A percentile compares a stretch with the other conserved stretches of the same genome.
These are phyloP conservation scores for Blastobotrys attinorum DNA, from an alignment of 805 yeast species.

Conservation along the genomic window DNA sequence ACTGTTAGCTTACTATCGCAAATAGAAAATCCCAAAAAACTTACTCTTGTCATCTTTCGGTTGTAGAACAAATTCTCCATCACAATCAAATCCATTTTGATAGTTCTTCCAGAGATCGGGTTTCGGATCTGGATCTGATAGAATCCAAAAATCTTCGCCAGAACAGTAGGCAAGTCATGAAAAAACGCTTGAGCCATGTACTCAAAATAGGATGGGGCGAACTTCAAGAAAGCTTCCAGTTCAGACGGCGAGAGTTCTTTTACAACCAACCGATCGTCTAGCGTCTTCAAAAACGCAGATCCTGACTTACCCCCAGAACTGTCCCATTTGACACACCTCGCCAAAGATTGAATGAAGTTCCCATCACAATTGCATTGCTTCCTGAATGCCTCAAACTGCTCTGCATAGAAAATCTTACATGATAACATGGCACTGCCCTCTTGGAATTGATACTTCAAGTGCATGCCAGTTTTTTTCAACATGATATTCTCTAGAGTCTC, in stretches of 20 bases:
- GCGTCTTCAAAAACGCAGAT: slow-evolving; percentile 83
- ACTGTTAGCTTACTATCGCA: no score
- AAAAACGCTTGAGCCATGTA: slow-evolving; percentile 92
- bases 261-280: slow-evolving; percentile 82
- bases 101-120: slow-evolving; percentile 62
- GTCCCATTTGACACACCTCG: slow-evolving; percentile 93
- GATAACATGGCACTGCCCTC: slow-evolving; percentile 78
- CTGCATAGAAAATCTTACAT: slow-evolving; percentile 91
- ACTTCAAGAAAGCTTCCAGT: slow-evolving; percentile 84
- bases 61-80: slow-evolving; percentile 94
- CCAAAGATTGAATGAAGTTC: slow-evolving; percentile 76
- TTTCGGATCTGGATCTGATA: slow-evolving; percentile 87
- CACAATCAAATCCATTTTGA: slow-evolving; percentile 83
- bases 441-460: slow-evolving; percentile 77
- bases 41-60: slow-evolving; percentile 55
- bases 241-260: slow-evolving; percentile 86
- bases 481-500: slow-evolving; percentile 52
- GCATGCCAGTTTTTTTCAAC: slow-evolving; percentile 79
- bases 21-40: no score
- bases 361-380: slow-evolving; percentile 71
- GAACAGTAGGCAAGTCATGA: slow-evolving; percentile 88
- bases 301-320: slow-evolving; percentile 96
- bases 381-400: slow-evolving; percentile 92
- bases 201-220: slow-evolving; percentile 95
- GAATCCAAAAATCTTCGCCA: slow-evolving; percentile 92